Conservation (phyloP, 495 filamentous ascomycete species). For the Penicillium nucicola region DNA sequence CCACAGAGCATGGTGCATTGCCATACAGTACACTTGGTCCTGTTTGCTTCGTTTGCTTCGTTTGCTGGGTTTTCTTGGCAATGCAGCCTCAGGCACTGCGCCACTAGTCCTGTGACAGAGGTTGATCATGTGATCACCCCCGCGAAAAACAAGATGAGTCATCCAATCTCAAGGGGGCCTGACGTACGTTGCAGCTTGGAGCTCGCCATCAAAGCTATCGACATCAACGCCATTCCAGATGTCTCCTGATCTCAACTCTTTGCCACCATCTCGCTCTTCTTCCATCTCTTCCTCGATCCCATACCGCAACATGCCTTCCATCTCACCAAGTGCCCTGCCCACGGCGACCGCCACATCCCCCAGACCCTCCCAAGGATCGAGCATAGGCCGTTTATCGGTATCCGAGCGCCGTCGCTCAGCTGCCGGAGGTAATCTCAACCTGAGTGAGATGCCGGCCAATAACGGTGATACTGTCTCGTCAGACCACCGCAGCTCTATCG, state of each 20-base stretch:
- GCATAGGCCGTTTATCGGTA: slow-evolving; percentile 49
- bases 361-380: slow-evolving; percentile 51
- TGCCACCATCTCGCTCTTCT: slow-evolving; percentile 60
- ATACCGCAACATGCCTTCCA: slow-evolving; percentile 28
- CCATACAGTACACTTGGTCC: too few relatives aligned
- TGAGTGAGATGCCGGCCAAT: slow-evolving; percentile 60
- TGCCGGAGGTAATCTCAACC: slow-evolving; percentile 69
- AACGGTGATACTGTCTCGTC: slow-evolving; percentile 14
- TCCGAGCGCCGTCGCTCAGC: slow-evolving; percentile 55
- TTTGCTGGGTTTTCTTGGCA: background rate
- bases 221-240: slow-evolving; percentile 28
- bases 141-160: slow-evolving; percentile 8
- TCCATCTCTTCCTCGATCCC: slow-evolving; percentile 36
- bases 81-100: background rate
- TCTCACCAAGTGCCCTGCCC: slow-evolving; percentile 19
- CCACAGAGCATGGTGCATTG: too few relatives aligned
- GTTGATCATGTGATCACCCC: slow-evolving; percentile 1
- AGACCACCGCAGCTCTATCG: slow-evolving; percentile 45
- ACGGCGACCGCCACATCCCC: slow-evolving; percentile 41
- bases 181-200: slow-evolving; percentile 2
- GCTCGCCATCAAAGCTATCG: slow-evolving; percentile 1
- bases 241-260: slow-evolving; percentile 73
- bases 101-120: background rate
- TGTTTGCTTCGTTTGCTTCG: too few relatives aligned
- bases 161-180: slow-evolving; percentile 2